A percentile compares a stretch with the other conserved stretches of the same genome.
phyloP scores from a whole-genome alignment of 495 filamentous ascomycete species.

The Lepidopterella palustris region DNA sequence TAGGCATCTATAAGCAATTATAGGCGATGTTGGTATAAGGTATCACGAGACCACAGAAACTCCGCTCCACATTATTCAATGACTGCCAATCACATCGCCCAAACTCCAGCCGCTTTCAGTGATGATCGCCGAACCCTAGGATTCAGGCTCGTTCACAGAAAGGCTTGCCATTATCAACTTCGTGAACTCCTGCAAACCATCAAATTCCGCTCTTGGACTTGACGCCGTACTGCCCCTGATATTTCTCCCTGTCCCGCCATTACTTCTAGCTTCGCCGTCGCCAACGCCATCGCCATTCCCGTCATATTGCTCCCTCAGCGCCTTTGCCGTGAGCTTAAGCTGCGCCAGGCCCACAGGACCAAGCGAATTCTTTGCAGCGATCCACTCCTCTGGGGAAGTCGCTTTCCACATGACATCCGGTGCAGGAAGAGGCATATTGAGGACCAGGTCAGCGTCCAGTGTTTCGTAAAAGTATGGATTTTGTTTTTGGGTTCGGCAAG shows the following conservation, averaged over 20 bases:
- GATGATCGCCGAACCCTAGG: background rate
- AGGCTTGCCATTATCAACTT: background rate
- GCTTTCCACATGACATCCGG: background rate
- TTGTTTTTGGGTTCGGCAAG: background rate
- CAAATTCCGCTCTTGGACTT: background rate
- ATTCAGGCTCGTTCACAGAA: background rate
- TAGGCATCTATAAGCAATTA: background rate
- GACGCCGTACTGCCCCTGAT: background rate
- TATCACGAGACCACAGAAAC: background rate
- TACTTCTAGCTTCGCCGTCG: background rate
- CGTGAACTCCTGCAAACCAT: background rate
- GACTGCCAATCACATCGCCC: background rate
- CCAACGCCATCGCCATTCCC: background rate
- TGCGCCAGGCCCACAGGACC: background rate
- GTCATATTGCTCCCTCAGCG: background rate
- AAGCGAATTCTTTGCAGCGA: background rate
- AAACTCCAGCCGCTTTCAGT: background rate
- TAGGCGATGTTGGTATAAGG: background rate
- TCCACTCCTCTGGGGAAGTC: background rate
- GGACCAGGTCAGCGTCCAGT: background rate
- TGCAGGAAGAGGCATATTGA: background rate
- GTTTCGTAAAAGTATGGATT: background rate
- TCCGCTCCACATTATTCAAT: background rate
- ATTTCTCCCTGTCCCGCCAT: background rate
- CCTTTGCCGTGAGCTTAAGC: background rate